Percentiles rank a stretch among this genome's conserved stretches.
Evolutionary conservation across 176 grass and related monocot genomes (phyloP).

Genomic region (Bothriochloa decipiens): DNA sequence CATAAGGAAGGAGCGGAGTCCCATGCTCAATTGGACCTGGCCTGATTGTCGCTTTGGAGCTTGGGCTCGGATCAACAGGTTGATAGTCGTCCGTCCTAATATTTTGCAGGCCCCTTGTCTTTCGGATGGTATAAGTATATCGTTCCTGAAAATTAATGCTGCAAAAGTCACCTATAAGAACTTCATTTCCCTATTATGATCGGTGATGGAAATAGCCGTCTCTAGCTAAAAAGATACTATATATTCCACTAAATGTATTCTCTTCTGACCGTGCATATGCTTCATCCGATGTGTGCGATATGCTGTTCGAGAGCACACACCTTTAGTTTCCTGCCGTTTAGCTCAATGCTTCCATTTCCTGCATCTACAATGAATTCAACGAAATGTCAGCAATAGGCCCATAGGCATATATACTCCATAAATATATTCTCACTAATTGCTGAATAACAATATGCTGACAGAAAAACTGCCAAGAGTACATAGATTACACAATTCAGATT

Average conservation of each 20-base stretch:
- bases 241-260: background rate
- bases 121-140: conserved; percentile 3
- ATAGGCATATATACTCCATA: background rate
- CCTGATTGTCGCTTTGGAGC: conserved; percentile 55
- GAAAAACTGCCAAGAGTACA: background rate
- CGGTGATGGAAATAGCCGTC: background rate
- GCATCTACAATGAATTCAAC: conserved; percentile 25
- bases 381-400: conserved; percentile 18
- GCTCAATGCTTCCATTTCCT: background rate
- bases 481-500: background rate
- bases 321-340: conserved; percentile 52
- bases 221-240: background rate
- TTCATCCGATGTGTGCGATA: background rate
- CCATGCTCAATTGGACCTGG: conserved; percentile 73
- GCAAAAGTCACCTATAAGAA: conserved; percentile 13
- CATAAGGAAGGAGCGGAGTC: conserved; percentile 68
- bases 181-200: background rate
- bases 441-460: conserved; percentile 10
- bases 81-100: conserved; percentile 54
- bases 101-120: conserved; percentile 31
- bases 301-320: conserved; percentile 31
- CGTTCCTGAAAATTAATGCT: conserved; percentile 59
- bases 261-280: background rate
- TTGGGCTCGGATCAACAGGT: conserved; percentile 67
- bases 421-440: conserved; percentile 1